These are phyloP conservation scores for Eutrema salsugineum DNA, from an alignment of 441 rosid species.

Conservation along the genomic window DNA sequence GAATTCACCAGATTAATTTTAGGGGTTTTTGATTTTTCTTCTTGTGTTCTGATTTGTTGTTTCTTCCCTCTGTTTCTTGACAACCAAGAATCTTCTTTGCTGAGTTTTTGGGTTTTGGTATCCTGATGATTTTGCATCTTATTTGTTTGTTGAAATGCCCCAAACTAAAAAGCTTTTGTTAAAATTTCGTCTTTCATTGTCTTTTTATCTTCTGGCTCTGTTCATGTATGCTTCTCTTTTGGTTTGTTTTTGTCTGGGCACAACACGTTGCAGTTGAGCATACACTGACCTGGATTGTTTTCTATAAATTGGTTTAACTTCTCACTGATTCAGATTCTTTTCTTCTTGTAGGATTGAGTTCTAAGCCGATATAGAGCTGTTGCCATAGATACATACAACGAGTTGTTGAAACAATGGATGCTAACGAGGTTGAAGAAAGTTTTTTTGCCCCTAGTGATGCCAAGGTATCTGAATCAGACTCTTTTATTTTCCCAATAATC, in stretches of 20 bases:
- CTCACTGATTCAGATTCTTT: conserved; percentile 8
- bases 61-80: conserved; percentile 22
- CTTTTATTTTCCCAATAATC: not conserved
- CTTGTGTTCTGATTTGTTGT: conserved; percentile 6
- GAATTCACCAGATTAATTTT: not conserved
- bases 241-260: not conserved
- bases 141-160: conserved; percentile 29
- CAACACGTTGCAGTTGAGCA: not conserved
- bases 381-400: conserved; percentile 26
- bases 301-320: not conserved
- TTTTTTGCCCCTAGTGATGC: conserved; percentile 88
- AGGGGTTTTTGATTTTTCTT: not conserved
- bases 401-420: conserved; percentile 61
- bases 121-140: conserved; percentile 16
- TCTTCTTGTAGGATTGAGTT: conserved; percentile 14
- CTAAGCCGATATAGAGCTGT: conserved; percentile 39
- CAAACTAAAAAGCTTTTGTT: conserved; percentile 15
- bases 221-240: conserved; percentile 4
- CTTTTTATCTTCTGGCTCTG: conserved; percentile 9
- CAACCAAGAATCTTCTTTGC: conserved; percentile 21
- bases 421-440: conserved; percentile 79
- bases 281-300: not conserved
- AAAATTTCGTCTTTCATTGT: not conserved
- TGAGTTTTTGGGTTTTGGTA: not conserved
- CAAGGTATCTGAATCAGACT: conserved; percentile 55